These are phyloP conservation scores for Pseudocercospora vitis DNA, from an alignment of 2,329 filamentous ascomycete species.

Conservation along the genomic window DNA sequence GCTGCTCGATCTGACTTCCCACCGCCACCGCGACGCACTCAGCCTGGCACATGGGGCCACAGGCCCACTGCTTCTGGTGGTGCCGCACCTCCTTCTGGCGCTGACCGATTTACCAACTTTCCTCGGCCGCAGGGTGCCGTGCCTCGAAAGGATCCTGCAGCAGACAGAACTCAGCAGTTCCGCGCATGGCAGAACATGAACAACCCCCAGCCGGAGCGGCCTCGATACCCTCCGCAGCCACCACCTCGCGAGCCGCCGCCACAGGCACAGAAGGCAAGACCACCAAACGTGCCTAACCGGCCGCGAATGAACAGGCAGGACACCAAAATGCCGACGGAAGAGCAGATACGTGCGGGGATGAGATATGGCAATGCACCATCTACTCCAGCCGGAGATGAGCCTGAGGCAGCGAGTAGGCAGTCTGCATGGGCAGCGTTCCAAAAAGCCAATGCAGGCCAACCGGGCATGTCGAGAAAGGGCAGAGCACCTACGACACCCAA, in stretches of 20 bases:
- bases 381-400: conserved; percentile 17
- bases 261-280: conserved; percentile 24
- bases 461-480: conserved; percentile 41
- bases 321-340: conserved; percentile 39
- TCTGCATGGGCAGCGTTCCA: conserved; percentile 40
- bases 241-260: conserved; percentile 26
- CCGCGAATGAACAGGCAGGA: conserved; percentile 33
- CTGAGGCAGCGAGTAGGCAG: conserved; percentile 34
- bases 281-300: conserved; percentile 15
- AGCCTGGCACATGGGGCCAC: conserved; percentile 39
- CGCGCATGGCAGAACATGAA: conserved; percentile 54
- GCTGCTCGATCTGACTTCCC: conserved; percentile 43
- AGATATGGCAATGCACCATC: conserved; percentile 34
- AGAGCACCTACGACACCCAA: conserved; percentile 45
- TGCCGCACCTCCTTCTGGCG: conserved; percentile 38
- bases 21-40: conserved; percentile 46
- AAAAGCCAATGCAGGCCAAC: conserved; percentile 26
- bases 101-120: conserved; percentile 49
- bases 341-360: conserved; percentile 40
- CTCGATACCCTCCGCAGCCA: conserved; percentile 25
- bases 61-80: conserved; percentile 29
- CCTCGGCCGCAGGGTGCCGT: conserved; percentile 28
- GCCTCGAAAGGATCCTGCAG: conserved; percentile 41
- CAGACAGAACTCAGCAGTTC: conserved; percentile 47
- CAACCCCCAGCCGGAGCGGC: conserved; percentile 34